Evolutionary conservation across 2,329 filamentous ascomycete genomes (phyloP).

Genomic region (Verticillium alfalfae): DNA sequence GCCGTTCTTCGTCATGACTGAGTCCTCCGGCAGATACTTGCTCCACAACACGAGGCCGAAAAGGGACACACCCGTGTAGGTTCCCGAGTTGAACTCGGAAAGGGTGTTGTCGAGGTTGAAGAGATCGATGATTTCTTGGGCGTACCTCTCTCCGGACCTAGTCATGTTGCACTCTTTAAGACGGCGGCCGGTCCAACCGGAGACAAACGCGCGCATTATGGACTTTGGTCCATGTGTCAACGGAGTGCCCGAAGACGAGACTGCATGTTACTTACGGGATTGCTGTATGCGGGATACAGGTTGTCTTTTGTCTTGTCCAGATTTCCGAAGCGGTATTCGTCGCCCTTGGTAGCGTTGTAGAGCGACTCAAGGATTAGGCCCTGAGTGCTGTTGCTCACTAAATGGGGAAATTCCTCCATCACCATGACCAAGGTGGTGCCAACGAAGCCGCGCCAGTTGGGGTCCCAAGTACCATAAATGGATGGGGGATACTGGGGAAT

Average conservation of each 20-base stretch:
- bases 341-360: slow-evolving; percentile 49
- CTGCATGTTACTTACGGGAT: slow-evolving; percentile 31
- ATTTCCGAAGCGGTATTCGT: slow-evolving; percentile 56
- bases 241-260: too few species aligned
- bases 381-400: slow-evolving; percentile 30
- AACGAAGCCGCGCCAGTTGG: slow-evolving; percentile 60
- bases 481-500: slow-evolving; percentile 39
- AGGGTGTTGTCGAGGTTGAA: slow-evolving; percentile 51
- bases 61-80: slow-evolving; percentile 57
- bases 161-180: slow-evolving; percentile 55
- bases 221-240: slow-evolving; percentile 13
- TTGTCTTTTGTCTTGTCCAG: slow-evolving; percentile 55
- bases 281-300: slow-evolving; percentile 56
- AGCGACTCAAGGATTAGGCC: slow-evolving; percentile 46
- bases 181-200: slow-evolving; percentile 52
- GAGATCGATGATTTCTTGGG: slow-evolving; percentile 48
- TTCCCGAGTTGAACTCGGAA: slow-evolving; percentile 58
- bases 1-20: slow-evolving; percentile 46
- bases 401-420: slow-evolving; percentile 50
- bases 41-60: slow-evolving; percentile 53
- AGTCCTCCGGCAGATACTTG: slow-evolving; percentile 50
- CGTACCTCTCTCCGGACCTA: slow-evolving; percentile 47
- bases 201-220: slow-evolving; percentile 58
- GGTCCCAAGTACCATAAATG: slow-evolving; percentile 56
- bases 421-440: slow-evolving; percentile 53